These are phyloP conservation scores for Zygosaccharomyces bailii DNA, from an alignment of 805 yeast species.

Conservation along the genomic window DNA sequence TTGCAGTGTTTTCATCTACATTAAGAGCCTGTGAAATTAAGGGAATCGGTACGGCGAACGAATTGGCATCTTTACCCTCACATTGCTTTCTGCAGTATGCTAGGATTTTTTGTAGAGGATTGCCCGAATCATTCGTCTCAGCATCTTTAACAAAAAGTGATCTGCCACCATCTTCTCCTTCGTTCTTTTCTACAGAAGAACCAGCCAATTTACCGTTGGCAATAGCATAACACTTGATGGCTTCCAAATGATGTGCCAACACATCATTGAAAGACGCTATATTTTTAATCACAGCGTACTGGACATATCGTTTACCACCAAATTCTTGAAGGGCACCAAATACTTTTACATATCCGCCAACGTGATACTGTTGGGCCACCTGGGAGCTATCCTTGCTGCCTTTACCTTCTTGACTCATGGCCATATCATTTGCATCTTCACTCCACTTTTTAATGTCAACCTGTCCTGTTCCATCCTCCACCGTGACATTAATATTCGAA, in stretches of 20 bases:
- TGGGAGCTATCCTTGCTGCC: conserved; percentile 26
- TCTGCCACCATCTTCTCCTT: conserved; percentile 24
- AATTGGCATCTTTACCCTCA: conserved; percentile 46
- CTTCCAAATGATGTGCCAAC: conserved; percentile 62
- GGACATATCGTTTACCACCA: conserved; percentile 59
- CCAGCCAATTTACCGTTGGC: conserved; percentile 47
- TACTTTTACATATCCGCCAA: conserved; percentile 60
- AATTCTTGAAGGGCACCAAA: conserved; percentile 57
- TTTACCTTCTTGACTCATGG: conserved; percentile 32
- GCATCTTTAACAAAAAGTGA: conserved; percentile 46
- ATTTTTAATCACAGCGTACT: conserved; percentile 56
- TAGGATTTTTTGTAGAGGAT: conserved; percentile 43
- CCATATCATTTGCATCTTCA: conserved; percentile 38
- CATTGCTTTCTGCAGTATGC: conserved; percentile 48
- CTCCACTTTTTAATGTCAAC: conserved; percentile 65
- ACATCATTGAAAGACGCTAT: conserved; percentile 65
- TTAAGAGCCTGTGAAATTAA: conserved; percentile 56
- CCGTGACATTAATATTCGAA: conserved; percentile 50
- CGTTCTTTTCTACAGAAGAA: conserved; percentile 23
- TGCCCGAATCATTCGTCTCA: conserved; percentile 30
- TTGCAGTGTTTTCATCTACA: conserved; percentile 47
- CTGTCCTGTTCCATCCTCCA: conserved; percentile 79
- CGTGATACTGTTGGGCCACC: conserved; percentile 36
- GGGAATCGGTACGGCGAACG: conserved; percentile 70
- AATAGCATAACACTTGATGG: conserved; percentile 53